A percentile compares a stretch with the other conserved stretches of the same genome.
These are phyloP conservation scores for Aphanocladium album DNA, from an alignment of 2,329 filamentous ascomycete genomes.

Conservation along the genomic window DNA sequence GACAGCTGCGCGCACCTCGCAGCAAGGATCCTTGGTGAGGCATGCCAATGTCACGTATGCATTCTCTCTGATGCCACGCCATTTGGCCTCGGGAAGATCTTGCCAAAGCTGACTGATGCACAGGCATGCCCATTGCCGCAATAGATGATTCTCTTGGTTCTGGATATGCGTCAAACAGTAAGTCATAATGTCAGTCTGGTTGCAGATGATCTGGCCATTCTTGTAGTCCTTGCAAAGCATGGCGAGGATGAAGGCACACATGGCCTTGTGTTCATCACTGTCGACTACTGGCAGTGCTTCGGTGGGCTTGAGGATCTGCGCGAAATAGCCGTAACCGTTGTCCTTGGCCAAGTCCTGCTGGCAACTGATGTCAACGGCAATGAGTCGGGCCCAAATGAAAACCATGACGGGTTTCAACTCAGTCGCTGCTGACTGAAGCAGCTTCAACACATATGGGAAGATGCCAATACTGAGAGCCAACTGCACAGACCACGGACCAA, in stretches of 20 bases:
- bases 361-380: slow-evolving; percentile 91
- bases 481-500: slow-evolving; percentile 98
- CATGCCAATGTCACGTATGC: slow-evolving; percentile 77
- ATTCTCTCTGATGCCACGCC: slow-evolving; percentile 85
- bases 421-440: slow-evolving; percentile 88
- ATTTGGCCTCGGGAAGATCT: slow-evolving; percentile 88
- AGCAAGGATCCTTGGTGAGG: slow-evolving; percentile 77
- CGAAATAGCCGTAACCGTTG: slow-evolving; percentile 95
- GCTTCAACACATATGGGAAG: slow-evolving; percentile 96
- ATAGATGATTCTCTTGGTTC: slow-evolving; percentile 79
- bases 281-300: slow-evolving; percentile 82
- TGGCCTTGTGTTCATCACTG: slow-evolving; percentile 90
- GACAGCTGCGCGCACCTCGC: slow-evolving; percentile 90
- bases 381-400: slow-evolving; percentile 95
- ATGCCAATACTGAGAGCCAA: slow-evolving; percentile 96
- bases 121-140: slow-evolving; percentile 92
- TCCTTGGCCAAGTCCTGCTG: slow-evolving; percentile 94
- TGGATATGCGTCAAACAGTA: slow-evolving; percentile 79
- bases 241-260: slow-evolving; percentile 96
- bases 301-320: slow-evolving; percentile 79
- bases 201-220: slow-evolving; percentile 85
- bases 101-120: slow-evolving; percentile 95
- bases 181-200: slow-evolving; percentile 84
- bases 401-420: slow-evolving; percentile 99
- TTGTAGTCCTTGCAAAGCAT: slow-evolving; percentile 96